Evolutionary conservation across 352 stramenopile species (phyloP), one percentile per base, ranked within the genome.

Genomic region (Phytophthora ohioensis): DNA sequence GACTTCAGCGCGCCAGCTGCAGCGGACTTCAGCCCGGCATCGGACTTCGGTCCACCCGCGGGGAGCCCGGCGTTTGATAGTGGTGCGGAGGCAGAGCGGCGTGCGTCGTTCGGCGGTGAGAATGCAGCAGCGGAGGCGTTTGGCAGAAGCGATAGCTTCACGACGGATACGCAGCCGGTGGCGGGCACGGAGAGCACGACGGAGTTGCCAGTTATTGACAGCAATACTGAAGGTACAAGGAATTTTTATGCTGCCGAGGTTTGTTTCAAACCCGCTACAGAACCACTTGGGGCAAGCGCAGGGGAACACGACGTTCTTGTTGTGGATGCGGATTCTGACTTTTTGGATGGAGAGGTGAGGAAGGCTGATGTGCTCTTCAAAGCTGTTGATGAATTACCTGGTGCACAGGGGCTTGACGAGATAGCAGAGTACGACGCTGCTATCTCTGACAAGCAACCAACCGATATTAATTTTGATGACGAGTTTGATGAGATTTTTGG

Each of bases 401-500:
- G 41, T 41, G 31, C 39, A 3, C 51, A 32, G 7, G 61, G 31
- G 41, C 41, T 51, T 30, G 41, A 49, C 2, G 32, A 38, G 9
- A 34, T 9, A 15, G 32, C 27, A 3, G 43, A 30, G 27, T 8
- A 21, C n/a, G 45, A 45, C 5, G 17, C 38, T 49, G 35, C 30
- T 32, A 17, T 9, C 15, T 9, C 32, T 8, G 32, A 57, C 5
- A 62, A 12, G 2, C 46, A 31, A 21, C 0, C 41, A 34, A 3
- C 0, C 9, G 34, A 30, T 35, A 2, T 45, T 59, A 27, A 27
- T 35, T 53, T 57, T 27, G 55, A 71, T 49, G 57, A 72, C 13
- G 58, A 69, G 12, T 73, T 73, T 11, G 59, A 73, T n/a, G 59
- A 73, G 32, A 73, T 69, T 53, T 73, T 73, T 64, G 58, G 58